Percentiles rank a stretch among this genome's conserved stretches.
Evolutionary conservation across 768 basidiomycete species (phyloP).

Genomic region (Mycena metata): DNA sequence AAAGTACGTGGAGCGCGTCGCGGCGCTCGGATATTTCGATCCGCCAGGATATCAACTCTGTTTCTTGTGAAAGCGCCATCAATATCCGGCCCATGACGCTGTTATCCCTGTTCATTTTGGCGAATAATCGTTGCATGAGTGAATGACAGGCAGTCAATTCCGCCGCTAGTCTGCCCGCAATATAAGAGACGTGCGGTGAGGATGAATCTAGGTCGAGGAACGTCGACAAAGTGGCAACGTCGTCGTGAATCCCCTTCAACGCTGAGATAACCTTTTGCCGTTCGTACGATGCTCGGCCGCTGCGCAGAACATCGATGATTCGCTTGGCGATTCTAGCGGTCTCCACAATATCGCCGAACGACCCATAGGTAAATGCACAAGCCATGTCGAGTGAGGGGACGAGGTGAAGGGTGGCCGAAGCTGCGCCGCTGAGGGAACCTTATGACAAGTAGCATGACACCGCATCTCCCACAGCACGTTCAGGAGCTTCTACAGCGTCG

Average conservation of each 20-base stretch:
- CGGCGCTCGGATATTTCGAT: slow-evolving; percentile 7
- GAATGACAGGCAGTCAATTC: slow-evolving; percentile 4
- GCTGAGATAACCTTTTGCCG: slow-evolving; percentile 3
- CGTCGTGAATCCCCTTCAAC: slow-evolving; percentile 7
- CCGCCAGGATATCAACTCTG: slow-evolving; percentile 14
- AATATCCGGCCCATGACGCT: not conserved
- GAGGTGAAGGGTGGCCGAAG: not conserved
- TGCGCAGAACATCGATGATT: slow-evolving; percentile 20
- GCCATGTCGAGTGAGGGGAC: not conserved
- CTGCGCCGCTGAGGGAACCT: not conserved
- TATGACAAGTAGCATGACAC: too few species aligned
- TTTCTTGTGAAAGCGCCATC: slow-evolving; percentile 1
- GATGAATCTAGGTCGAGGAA: not conserved
- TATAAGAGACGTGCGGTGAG: not conserved
- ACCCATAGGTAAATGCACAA: slow-evolving; percentile 22
- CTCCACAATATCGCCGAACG: slow-evolving; percentile 20
- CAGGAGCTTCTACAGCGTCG: too few species aligned
- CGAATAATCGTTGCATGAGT: not conserved
- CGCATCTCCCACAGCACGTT: too few species aligned
- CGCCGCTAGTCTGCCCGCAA: slow-evolving; percentile 1
- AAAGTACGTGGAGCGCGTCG: not conserved
- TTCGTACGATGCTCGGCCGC: not conserved
- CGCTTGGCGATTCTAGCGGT: slow-evolving; percentile 8
- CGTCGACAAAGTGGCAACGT: not conserved
- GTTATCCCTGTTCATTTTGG: not conserved